Conservation (phyloP, 805 yeast species). For the Dipodascus geniculatus region DNA sequence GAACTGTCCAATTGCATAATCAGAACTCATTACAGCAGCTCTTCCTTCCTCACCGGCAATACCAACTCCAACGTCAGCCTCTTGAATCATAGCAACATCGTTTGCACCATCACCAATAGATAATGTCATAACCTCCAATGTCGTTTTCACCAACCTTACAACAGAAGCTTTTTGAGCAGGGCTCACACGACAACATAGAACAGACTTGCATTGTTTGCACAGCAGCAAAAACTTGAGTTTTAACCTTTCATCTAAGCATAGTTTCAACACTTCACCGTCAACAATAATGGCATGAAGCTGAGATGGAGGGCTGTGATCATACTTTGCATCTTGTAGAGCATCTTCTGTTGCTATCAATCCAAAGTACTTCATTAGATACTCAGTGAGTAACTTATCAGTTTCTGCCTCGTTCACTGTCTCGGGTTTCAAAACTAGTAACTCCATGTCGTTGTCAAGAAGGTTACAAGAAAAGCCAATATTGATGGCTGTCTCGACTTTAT, state of each 20-base stretch:
- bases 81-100: conserved; percentile 81
- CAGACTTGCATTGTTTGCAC: conserved; percentile 66
- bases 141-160: conserved; percentile 51
- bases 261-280: conserved; percentile 55
- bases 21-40: conserved; percentile 80
- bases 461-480: conserved; percentile 75
- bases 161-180: conserved; percentile 76
- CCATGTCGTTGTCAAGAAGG: conserved; percentile 55
- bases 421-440: conserved; percentile 42
- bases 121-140: conserved; percentile 60
- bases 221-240: conserved; percentile 48
- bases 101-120: conserved; percentile 84
- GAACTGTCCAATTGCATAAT: conserved; percentile 75
- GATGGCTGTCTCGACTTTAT: conserved; percentile 73
- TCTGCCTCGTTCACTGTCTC: conserved; percentile 22
- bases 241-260: conserved; percentile 29
- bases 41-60: conserved; percentile 83
- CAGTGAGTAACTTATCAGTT: conserved; percentile 26
- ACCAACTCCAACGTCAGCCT: conserved; percentile 77
- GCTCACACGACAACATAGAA: conserved; percentile 75
- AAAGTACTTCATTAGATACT: conserved; percentile 38
- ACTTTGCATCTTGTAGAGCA: conserved; percentile 38
- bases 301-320: conserved; percentile 54
- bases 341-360: conserved; percentile 32
- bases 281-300: conserved; percentile 49